Base-by-base conservation (phyloP, 192 early-diverging fungal genomes). In the Podila minutissima region DNA sequence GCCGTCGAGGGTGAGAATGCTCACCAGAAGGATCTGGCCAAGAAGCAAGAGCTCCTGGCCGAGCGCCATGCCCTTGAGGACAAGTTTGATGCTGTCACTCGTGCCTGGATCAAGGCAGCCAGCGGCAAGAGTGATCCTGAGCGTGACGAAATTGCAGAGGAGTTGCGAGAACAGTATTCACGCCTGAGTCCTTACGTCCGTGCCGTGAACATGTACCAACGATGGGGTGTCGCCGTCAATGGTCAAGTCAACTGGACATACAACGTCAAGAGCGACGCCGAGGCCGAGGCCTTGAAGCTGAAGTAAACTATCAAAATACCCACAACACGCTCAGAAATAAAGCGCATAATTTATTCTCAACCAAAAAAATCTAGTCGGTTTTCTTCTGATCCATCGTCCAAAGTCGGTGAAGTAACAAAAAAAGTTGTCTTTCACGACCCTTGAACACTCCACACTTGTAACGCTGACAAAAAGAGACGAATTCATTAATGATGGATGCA, bases 141-240 rank as follows among this genome's bases (percentile, higher is more conserved):
- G 48, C 84, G 90, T 20, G 62, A 81, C 37, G 66, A 48, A 12
- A 61, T 83, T 13, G 88, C 86, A 11, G 74, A 83, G 41, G 63
- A 76, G 35, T 59, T 90, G 57, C 63, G 86, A 29, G 82, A 82
- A n/a, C 83, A 86, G n/a, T 85, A 86, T 69, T 69, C 62, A 24
- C 75, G 75, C 0, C 37, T 85, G 24, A 89, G 90, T 71, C 84
- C 82, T 28, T 86, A 85, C 33, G 64, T 86, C 57, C 82, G 75
- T 10, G 66, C 84, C 37, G 57, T 49, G 24, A 82, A 26, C 48
- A 46, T 76, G 48, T 85, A 85, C 50, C 53, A 76, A 57, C 74
- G 82, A n/a, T 67, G 64, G 66, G 77, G 77, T 17, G 76, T 86
- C 59, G 70, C 71, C 32, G 62, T 64, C 48, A 22, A 64, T 33